A percentile compares a stretch with the other conserved stretches of the same genome.
phyloP scores from a whole-genome alignment of 2,329 filamentous ascomycete genomes.

The Diplodia intermedia region DNA sequence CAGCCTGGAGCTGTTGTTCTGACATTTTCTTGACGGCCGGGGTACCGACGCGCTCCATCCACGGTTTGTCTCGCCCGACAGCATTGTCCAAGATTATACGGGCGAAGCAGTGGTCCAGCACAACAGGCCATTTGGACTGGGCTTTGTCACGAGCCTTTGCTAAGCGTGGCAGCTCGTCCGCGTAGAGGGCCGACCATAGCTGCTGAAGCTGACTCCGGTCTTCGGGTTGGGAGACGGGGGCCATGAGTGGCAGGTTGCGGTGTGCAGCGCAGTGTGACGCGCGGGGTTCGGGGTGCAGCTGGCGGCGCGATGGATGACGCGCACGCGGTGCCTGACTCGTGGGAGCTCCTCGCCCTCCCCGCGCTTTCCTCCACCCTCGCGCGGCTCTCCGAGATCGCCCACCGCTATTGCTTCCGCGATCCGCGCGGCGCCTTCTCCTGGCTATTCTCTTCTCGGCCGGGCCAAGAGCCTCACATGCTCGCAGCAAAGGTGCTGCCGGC shows the following conservation, averaged over 20 bases:
- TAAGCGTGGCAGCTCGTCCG: conserved; percentile 39
- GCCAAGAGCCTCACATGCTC: background rate
- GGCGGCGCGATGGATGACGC: conserved; percentile 15
- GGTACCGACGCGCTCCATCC: conserved; percentile 51
- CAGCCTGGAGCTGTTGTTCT: conserved; percentile 45
- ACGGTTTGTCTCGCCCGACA: conserved; percentile 50
- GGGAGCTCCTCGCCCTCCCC: background rate
- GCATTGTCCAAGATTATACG: conserved; percentile 55
- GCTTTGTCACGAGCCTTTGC: conserved; percentile 41
- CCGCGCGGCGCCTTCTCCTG: conserved; percentile 4
- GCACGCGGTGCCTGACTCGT: conserved; percentile 10
- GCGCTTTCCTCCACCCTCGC: too few species aligned
- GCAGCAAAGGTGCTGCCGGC: background rate
- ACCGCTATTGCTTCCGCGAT: conserved; percentile 19
- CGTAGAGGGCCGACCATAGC: conserved; percentile 41
- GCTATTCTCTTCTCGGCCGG: background rate
- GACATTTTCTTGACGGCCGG: conserved; percentile 56
- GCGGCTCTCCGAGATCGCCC: conserved; percentile 1
- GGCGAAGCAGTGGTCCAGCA: conserved; percentile 55
- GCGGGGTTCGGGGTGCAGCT: background rate
- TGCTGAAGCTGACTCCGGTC: conserved; percentile 13
- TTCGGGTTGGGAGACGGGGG: background rate
- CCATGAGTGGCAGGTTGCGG: conserved; percentile 1
- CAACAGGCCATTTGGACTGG: conserved; percentile 53
- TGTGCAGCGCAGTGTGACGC: conserved; percentile 14